These are phyloP conservation scores for Lachnellula occidentalis DNA, from an alignment of 2,329 filamentous ascomycete genomes.

Conservation along the genomic window DNA sequence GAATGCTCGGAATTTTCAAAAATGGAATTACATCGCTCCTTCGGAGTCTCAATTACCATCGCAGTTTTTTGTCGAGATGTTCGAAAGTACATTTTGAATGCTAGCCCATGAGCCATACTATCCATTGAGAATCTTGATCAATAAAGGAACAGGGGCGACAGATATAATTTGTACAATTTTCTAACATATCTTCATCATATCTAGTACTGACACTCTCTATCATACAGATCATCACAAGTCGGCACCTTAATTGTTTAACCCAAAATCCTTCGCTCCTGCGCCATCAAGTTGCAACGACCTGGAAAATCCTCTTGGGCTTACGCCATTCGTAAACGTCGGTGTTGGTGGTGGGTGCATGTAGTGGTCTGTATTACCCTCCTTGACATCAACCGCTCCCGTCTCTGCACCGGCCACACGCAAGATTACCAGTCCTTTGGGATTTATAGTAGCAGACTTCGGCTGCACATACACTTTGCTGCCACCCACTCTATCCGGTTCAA, in stretches of 20 bases:
- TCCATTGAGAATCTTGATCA: too few relatives aligned
- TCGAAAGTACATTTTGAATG: too few relatives aligned
- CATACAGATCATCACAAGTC: background rate
- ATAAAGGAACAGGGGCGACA: too few relatives aligned
- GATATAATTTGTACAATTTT: background rate
- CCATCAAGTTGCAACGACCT: background rate
- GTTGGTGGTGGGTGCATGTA: slow-evolving; percentile 8
- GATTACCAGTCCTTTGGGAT: slow-evolving; percentile 26
- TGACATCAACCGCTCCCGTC: slow-evolving; percentile 24
- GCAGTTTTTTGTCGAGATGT: too few relatives aligned
- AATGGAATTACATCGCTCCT: too few relatives aligned
- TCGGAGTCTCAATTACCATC: too few relatives aligned
- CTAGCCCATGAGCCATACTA: too few relatives aligned
- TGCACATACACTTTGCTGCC: slow-evolving; percentile 29
- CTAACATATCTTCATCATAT: background rate
- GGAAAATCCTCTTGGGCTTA: background rate
- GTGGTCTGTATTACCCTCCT: slow-evolving; percentile 19
- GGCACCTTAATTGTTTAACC: background rate
- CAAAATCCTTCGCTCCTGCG: background rate
- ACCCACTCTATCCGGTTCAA: slow-evolving; percentile 28
- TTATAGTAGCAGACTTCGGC: slow-evolving; percentile 23
- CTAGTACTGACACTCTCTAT: background rate
- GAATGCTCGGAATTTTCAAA: too few relatives aligned
- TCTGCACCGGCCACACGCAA: slow-evolving; percentile 23
- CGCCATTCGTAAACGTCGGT: background rate